A percentile compares a stretch with the other conserved stretches of the same genome.
Conservation (phyloP, 257 asterid species). For the Mentha longifolia region DNA sequence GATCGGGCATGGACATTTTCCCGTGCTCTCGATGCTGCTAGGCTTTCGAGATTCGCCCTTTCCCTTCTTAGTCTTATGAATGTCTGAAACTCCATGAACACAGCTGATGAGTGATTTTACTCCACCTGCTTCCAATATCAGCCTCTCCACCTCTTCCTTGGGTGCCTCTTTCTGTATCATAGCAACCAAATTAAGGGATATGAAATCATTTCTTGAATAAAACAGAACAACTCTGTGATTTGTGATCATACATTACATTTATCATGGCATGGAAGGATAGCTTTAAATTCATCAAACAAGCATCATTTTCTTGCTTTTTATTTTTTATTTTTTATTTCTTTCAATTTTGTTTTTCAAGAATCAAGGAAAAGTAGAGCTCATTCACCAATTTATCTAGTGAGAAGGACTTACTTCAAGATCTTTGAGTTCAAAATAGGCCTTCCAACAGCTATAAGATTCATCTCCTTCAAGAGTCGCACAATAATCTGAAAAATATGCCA, state of each 20-base stretch:
- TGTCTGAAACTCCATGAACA: conserved; percentile 70
- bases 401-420: conserved; percentile 78
- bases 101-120: conserved; percentile 74
- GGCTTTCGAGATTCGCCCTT: conserved; percentile 29
- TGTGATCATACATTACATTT: too few relatives aligned
- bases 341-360: background rate
- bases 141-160: conserved; percentile 79
- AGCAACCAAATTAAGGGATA: background rate
- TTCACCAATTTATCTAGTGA: too few relatives aligned
- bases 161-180: conserved; percentile 71
- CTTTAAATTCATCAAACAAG: background rate
- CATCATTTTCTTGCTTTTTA: too few relatives aligned
- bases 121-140: conserved; percentile 78
- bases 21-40: conserved; percentile 8
- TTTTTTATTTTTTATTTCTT: background rate
- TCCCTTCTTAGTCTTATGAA: conserved; percentile 56
- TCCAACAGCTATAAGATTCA: conserved; percentile 85
- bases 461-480: conserved; percentile 91
- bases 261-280: too few relatives aligned
- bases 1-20: conserved; percentile 46
- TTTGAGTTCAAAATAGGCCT: conserved; percentile 91
- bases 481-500: conserved; percentile 58
- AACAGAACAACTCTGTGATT: background rate
- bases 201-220: background rate
- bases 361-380: background rate